Evolutionary conservation across 2,329 filamentous ascomycete genomes (phyloP), one percentile per base, ranked within the genome.

Genomic region (Fusarium drepaniforme): DNA sequence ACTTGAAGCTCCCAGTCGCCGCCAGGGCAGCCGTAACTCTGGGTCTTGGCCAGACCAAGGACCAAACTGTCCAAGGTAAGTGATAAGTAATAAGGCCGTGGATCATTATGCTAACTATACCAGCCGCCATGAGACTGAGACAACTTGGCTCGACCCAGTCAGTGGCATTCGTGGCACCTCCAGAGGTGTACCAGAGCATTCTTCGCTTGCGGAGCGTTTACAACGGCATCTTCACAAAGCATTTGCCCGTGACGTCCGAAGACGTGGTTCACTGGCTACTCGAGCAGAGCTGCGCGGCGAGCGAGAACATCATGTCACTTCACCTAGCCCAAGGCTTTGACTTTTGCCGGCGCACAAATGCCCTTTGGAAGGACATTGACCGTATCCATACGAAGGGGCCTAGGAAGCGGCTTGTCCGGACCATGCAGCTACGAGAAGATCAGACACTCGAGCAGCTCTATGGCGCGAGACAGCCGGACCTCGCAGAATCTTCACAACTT

Each of bases 51-150:
- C 86, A 90, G 64, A 91, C 88, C 0, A 92, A 93, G 68, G 91
- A 92, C 66, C 85, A 89, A 11, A 87, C 88, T 0, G 89, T 91
- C 0, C 90, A 93, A 86, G 88, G 88, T 88, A 81, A 71, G 79
- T 57, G 8, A n/a, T 30, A n/a, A n/a, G 0, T 1, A 7, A n/a
- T 12, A 13, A 4, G 0, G 1, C 0, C 1, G 12, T n/a, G 38
- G 5, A 38, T 8, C 15, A 51, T 3, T 4, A 5, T 12, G 25
- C n/a, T 75, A 37, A 73, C 23, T 13, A 44, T 6, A 1, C 28
- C 69, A 90, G 91, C 91, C 64, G 90, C 91, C 0, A 93, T 93
- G 91, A 83, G 92, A 68, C 80, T 93, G 0, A 85, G 92, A 2
- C 88, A 92, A 56, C 82, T 94, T 0, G 83, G 81, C 0, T 83